phyloP scores from a whole-genome alignment of 305 asterid genomes.

The Ruellia speciosa region DNA sequence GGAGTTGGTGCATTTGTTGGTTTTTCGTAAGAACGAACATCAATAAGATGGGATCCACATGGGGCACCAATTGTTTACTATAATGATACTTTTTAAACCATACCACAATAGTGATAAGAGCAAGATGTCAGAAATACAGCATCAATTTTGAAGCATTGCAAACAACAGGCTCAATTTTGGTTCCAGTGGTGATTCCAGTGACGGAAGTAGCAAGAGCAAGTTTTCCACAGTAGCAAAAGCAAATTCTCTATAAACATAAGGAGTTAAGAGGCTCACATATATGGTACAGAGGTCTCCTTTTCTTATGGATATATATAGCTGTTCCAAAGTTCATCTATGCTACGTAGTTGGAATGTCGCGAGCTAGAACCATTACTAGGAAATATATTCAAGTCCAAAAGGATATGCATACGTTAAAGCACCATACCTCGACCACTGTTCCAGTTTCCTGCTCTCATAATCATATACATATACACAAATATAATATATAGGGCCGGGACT shows the following conservation, averaged over 20 bases:
- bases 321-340: conserved; percentile 19
- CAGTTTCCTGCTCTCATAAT: conserved; percentile 4
- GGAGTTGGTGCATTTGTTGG: neutral
- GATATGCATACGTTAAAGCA: conserved; percentile 13
- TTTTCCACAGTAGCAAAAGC: neutral
- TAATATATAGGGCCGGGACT: neutral
- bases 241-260: neutral
- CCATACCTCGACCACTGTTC: conserved; percentile 4
- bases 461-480: neutral
- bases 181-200: no score
- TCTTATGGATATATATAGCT: neutral
- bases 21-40: neutral
- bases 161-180: no score
- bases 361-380: neutral
- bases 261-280: neutral
- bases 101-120: no score
- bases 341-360: conserved; percentile 4
- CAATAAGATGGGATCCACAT: neutral
- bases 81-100: no score
- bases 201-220: neutral
- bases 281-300: neutral
- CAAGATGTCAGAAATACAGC: no score
- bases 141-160: no score
- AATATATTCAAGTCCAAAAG: neutral
- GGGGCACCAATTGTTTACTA: no score